These are phyloP conservation scores for Cymodocea nodosa DNA, from an alignment of 116 monocot genomes.

Conservation along the genomic window DNA sequence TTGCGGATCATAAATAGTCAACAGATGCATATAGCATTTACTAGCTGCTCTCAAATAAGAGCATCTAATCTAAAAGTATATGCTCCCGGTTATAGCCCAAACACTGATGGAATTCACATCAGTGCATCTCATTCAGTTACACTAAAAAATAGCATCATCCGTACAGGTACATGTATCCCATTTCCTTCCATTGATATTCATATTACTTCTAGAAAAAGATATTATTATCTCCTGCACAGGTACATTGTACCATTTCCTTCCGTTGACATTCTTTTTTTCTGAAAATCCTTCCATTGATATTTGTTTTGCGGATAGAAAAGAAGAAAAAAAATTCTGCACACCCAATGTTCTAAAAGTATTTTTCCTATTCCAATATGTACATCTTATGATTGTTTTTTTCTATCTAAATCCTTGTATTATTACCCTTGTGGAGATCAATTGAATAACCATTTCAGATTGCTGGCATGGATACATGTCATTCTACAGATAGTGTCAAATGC, in stretches of 20 bases:
- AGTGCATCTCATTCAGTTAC: slow-evolving; percentile 5
- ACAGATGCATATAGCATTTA: slow-evolving; percentile 15
- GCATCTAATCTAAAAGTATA: slow-evolving; percentile 8
- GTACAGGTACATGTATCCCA: slow-evolving; percentile 21
- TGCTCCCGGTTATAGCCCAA: slow-evolving; percentile 24
- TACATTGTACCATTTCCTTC: background rate
- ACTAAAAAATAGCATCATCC: slow-evolving; percentile 14
- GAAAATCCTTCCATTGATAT: background rate
- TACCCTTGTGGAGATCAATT: too few relatives aligned
- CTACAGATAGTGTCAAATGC: background rate
- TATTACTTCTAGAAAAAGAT: background rate
- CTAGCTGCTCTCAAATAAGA: slow-evolving; percentile 7
- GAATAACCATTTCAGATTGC: too few relatives aligned
- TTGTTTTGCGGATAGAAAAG: background rate
- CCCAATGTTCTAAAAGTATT: too few relatives aligned
- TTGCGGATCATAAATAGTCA: slow-evolving; percentile 15
- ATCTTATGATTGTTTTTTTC: too few relatives aligned
- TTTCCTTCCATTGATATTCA: background rate
- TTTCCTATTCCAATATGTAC: too few relatives aligned
- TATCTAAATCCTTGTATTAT: too few relatives aligned
- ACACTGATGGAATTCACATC: slow-evolving; percentile 38
- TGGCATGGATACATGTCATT: too few relatives aligned
- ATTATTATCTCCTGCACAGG: too few relatives aligned
- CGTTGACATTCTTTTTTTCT: background rate
- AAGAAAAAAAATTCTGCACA: too few relatives aligned